phyloP scores from a whole-genome alignment of 345 rosid genomes.

The Dovyalis caffra region DNA sequence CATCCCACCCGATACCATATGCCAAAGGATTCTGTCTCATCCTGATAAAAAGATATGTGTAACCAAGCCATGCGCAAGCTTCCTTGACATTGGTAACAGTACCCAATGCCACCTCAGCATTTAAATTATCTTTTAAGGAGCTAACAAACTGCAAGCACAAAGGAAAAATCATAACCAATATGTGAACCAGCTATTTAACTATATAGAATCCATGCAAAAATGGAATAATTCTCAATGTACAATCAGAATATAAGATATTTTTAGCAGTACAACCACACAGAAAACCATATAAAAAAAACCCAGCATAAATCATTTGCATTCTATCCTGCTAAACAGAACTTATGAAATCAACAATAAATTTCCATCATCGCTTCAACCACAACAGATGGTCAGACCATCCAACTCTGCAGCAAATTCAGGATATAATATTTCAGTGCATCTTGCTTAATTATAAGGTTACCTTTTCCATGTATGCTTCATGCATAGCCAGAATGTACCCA shows the following conservation, averaged over 20 bases:
- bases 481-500: neutral
- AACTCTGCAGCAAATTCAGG: neutral
- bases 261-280: neutral
- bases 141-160: slow-evolving; percentile 71
- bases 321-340: neutral
- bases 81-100: slow-evolving; percentile 98
- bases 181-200: neutral
- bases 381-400: slow-evolving; percentile 2
- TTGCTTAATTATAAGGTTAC: neutral
- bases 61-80: slow-evolving; percentile 98
- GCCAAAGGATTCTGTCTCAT: slow-evolving; percentile 96
- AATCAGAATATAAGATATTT: neutral
- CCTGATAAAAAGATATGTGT: slow-evolving; percentile 92
- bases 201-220: neutral
- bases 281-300: neutral
- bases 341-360: neutral
- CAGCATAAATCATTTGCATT: neutral
- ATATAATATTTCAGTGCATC: neutral
- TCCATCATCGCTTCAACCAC: neutral
- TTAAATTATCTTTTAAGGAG: slow-evolving; percentile 88
- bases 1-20: slow-evolving; percentile 98
- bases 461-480: neutral
- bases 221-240: neutral
- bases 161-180: slow-evolving; percentile 5
- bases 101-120: slow-evolving; percentile 97